Conservation (phyloP, 163 green algal species). For the Scenedesmus sp. region DNA sequence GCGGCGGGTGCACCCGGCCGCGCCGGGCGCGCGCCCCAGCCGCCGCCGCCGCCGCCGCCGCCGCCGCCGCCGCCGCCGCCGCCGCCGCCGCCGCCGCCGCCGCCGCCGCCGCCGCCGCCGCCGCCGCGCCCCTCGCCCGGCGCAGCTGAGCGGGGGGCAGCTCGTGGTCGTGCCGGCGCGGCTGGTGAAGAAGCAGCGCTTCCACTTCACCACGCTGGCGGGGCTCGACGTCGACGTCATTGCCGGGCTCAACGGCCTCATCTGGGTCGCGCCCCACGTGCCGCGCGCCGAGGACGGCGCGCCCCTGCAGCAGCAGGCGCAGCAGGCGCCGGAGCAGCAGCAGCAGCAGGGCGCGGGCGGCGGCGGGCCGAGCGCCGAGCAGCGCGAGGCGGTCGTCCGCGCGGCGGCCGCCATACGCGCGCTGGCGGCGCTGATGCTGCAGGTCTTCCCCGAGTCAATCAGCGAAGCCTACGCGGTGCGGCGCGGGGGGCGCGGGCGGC, state of each 20-base stretch:
- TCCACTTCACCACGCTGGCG: constrained; percentile 84
- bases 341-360: not conserved
- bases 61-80: too few species aligned
- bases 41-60: too few species aligned
- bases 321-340: not conserved
- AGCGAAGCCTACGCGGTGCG: constrained; percentile 62
- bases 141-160: constrained; percentile 70
- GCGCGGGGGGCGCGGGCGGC: not conserved
- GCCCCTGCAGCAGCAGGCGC: constrained; percentile 9
- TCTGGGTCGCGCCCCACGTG: constrained; percentile 75
- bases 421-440: constrained; percentile 74
- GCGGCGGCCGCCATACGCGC: constrained; percentile 71
- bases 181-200: constrained; percentile 88
- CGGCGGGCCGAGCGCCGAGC: constrained; percentile 21
- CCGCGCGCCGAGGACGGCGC: constrained; percentile 18
- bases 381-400: constrained; percentile 63
- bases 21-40: too few species aligned
- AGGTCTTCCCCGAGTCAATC: constrained; percentile 70
- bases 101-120: too few species aligned
- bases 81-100: too few species aligned
- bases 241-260: constrained; percentile 86
- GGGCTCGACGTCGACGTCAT: constrained; percentile 75
- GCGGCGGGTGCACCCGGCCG: too few species aligned
- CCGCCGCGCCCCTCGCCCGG: too few species aligned
- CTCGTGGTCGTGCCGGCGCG: constrained; percentile 75